Base-by-base conservation (phyloP, 768 basidiomycete genomes). In the Boletus coccyginus region DNA sequence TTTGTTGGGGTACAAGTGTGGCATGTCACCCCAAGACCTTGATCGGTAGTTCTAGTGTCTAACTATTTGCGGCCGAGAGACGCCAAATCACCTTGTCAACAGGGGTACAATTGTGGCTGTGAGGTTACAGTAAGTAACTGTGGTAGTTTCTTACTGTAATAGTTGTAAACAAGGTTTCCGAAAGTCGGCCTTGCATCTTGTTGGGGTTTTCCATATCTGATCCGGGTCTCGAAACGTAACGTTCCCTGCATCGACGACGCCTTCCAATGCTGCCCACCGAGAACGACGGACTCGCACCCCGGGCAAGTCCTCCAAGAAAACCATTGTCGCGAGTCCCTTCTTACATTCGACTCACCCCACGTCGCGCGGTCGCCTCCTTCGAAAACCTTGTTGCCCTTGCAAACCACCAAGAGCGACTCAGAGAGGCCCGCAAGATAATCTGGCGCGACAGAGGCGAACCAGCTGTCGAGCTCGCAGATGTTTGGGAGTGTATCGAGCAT, bases 301-400 rank as follows among this genome's bases (percentile, higher is more conserved):
- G 33, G 24, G 11, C 40, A 3, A 14, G 19, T 7, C 19, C 38
- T 11, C 36, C 43, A 16, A 45, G 27, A 39, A 57, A 17, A 39
- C 38, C 58, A 4, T 6, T 61, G 21, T 65, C 62, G n/a, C 55
- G 69, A 33, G 56, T 56, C 12, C 56, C 71, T 9, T 69, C 78
- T 5, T 76, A 81, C 60, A 77, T 82, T 51, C 73, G 76, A 7
- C 77, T 85, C 60, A 77, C 80, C 1, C 85, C 84, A 75, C 62
- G 66, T 14, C 73, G 77, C 36, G 81, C 86, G 5, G 84, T 88
- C 75, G 79, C 82, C 10, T 92, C 89, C 0, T 93, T 93, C 62
- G 90, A 93, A 67, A 91, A 90, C 65, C 76, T 94, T 9, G 86
- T 92, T 21, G 88, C 88, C 14, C 78, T 94, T 53, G 92, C 92